Conservation (phyloP, 2,329 filamentous ascomycete genomes). For the Claviceps maximensis region DNA sequence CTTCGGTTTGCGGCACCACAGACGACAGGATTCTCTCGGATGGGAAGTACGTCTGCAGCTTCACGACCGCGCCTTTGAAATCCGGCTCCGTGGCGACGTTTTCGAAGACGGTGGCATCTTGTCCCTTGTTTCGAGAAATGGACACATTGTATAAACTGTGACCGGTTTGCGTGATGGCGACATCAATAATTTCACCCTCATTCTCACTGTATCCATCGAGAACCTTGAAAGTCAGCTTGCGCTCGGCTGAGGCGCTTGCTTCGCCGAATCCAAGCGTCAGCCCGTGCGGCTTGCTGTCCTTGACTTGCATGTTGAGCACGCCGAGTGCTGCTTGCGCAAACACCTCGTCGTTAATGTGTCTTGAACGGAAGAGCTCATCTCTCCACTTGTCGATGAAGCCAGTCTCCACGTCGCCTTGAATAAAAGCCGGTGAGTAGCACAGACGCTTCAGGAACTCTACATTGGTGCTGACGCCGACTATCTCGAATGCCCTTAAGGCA, state of each 20-base stretch:
- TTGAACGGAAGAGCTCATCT: constrained; percentile 59
- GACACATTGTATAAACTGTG: constrained; percentile 32
- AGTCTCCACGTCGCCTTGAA: constrained; percentile 81
- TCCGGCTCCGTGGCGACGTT: constrained; percentile 31
- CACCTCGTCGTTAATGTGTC: constrained; percentile 53
- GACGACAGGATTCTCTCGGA: constrained; percentile 68
- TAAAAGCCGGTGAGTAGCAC: constrained; percentile 69
- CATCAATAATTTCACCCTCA: constrained; percentile 47
- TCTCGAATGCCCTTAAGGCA: constrained; percentile 78
- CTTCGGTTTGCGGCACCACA: constrained; percentile 46
- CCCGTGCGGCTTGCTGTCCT: constrained; percentile 30
- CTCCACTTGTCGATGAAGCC: constrained; percentile 89
- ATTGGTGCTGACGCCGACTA: constrained; percentile 87
- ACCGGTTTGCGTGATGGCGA: constrained; percentile 34
- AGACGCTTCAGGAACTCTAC: constrained; percentile 91
- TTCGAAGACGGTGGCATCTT: constrained; percentile 25
- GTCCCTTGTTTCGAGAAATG: constrained; percentile 29
- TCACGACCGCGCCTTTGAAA: constrained; percentile 15
- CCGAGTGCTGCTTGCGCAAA: constrained; percentile 80
- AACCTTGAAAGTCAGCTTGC: constrained; percentile 39
- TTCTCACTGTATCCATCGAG: constrained; percentile 51
- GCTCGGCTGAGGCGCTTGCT: constrained; percentile 25
- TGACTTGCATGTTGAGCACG: constrained; percentile 41
- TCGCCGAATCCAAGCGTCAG: constrained; percentile 42
- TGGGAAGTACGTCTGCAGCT: constrained; percentile 53